Conservation (phyloP, 345 rosid species). For the Eucalyptus sp. region DNA sequence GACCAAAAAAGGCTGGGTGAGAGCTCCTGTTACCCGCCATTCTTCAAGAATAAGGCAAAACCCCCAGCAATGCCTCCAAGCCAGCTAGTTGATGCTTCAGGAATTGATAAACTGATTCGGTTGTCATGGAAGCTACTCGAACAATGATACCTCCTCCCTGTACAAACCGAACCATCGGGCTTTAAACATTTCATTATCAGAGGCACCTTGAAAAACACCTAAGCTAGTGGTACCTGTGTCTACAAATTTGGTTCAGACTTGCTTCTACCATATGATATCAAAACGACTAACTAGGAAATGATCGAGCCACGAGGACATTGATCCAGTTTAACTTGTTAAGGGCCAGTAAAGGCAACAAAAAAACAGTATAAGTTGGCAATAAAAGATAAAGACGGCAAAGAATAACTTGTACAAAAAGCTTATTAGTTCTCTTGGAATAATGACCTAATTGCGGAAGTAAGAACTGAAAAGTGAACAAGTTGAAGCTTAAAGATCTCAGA, state of each 20-base stretch:
- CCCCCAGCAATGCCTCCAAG: constrained; percentile 61
- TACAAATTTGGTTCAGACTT: background rate
- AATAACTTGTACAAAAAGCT: background rate
- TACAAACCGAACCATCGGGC: background rate
- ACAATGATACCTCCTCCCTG: constrained; percentile 69
- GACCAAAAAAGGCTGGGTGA: background rate
- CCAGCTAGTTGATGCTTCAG: constrained; percentile 46
- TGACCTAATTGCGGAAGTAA: background rate
- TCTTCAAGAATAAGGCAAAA: constrained; percentile 34
- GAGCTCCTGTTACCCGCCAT: background rate
- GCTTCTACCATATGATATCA: background rate
- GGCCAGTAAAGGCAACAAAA: background rate
- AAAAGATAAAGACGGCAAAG: background rate
- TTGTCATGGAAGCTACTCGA: constrained; percentile 68
- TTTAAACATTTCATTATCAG: background rate
- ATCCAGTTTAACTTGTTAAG: background rate
- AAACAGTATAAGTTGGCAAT: background rate
- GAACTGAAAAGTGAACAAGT: background rate
- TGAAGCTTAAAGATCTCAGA: background rate
- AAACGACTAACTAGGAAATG: background rate
- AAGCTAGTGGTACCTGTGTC: background rate
- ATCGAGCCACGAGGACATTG: background rate
- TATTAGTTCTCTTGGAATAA: background rate
- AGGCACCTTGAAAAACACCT: background rate
- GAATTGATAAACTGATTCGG: constrained; percentile 78